Base-by-base conservation (phyloP, 2,329 filamentous ascomycete species). In the Colletotrichum filicis region DNA sequence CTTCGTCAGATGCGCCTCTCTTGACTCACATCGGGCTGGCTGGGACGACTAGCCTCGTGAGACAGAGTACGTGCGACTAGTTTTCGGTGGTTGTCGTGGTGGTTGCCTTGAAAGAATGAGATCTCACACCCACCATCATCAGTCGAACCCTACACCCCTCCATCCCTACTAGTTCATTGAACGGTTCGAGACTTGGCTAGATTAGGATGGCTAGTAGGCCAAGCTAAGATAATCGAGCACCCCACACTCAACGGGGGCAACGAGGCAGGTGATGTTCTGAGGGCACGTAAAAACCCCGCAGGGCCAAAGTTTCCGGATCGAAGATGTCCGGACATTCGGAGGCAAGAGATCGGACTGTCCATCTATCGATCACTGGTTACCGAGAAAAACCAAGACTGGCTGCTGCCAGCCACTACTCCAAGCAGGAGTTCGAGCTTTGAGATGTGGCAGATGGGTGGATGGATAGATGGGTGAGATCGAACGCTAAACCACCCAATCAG, bases 151-250 rank as follows among this genome's bases (percentile, higher is more conserved):
- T 52, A 55, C 66, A 68, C 66, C 66, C 42, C 61, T 70, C 49
- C 56, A 73, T 66, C 71, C 71, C 37, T 73, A 61, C 71, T 73
- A 73, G 71, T 55, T 22, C 28, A 57, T 61, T 49, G 66, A 71
- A 73, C 56, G 66, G 71, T 66, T 71, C 66, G 66, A 73, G 61
- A 30, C 71, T 68, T 73, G 60, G 56, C 71, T 73, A 49, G 35
- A 73, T 73, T 61, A 66, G 71, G 66, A 42, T 37, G 49, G n/a
- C 61, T 61, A 73, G 63, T 14, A 37, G 26, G 28, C 46, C 56
- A 46, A 61, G 56, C 66, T 61, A 63, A 61, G 61, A 66, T 61
- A 52, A 28, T 60, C 61, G 35, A 73, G 32, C 60, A 61, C 61
- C 24, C 71, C 71, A 71, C 71, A 49, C n/a, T 46, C 28, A 60